phyloP scores from a whole-genome alignment of 257 asterid genomes.

The Salvia miltiorrhiza region DNA sequence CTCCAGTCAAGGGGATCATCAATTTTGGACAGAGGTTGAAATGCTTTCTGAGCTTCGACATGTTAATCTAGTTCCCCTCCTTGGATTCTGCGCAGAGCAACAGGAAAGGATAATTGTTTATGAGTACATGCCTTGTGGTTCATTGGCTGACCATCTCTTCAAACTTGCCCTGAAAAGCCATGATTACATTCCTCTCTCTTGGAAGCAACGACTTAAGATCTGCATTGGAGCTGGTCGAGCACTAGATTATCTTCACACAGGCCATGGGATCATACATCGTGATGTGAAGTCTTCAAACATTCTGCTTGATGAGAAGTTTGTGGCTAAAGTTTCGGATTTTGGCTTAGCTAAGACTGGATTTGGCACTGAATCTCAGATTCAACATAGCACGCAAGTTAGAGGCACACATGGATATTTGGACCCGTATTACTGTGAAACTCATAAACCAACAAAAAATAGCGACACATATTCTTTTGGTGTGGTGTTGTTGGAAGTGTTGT shows the following conservation, averaged over 20 bases:
- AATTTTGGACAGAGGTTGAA: constrained; percentile 60
- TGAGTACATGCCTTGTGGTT: constrained; percentile 50
- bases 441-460: constrained; percentile 48
- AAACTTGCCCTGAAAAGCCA: constrained; percentile 29
- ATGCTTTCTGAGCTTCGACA: constrained; percentile 56
- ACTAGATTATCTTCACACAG: constrained; percentile 6
- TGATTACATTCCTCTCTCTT: constrained; percentile 30
- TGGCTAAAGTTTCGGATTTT: constrained; percentile 38
- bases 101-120: constrained; percentile 37
- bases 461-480: constrained; percentile 69
- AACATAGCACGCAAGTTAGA: neutral
- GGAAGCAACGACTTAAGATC: constrained; percentile 55
- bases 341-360: constrained; percentile 52
- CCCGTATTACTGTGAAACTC: constrained; percentile 41
- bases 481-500: constrained; percentile 24
- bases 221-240: constrained; percentile 65
- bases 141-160: constrained; percentile 58
- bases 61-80: constrained; percentile 54
- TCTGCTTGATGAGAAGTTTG: constrained; percentile 17
- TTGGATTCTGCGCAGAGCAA: constrained; percentile 49
- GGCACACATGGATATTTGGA: too few relatives aligned
- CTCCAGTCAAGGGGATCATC: constrained; percentile 55
- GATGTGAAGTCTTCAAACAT: constrained; percentile 32
- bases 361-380: constrained; percentile 31
- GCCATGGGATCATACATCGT: constrained; percentile 43